Percentiles rank a stretch among this genome's conserved stretches.
These are phyloP conservation scores for Boletus tomentosulus DNA, from an alignment of 768 basidiomycete genomes.

Conservation along the genomic window DNA sequence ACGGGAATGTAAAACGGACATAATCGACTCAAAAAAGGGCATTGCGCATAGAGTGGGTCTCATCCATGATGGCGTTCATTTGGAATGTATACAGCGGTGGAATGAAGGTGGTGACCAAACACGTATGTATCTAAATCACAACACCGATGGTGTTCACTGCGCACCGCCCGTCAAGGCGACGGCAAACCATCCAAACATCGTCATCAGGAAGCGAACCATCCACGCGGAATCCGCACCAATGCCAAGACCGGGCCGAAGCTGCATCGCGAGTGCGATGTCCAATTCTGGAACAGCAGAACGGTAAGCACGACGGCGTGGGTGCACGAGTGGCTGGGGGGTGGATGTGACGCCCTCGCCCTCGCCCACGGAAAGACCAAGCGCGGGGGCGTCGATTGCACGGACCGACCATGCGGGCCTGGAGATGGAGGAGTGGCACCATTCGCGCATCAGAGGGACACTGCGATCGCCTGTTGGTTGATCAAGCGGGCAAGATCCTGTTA, in stretches of 20 bases:
- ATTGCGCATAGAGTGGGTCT: background rate
- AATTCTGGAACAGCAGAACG: conserved; percentile 43
- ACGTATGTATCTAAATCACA: background rate
- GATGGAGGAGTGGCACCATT: conserved; percentile 6
- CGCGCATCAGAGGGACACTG: conserved; percentile 12
- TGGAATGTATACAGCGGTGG: background rate
- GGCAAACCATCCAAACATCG: conserved; percentile 74
- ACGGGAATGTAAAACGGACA: background rate
- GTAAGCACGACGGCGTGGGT: conserved; percentile 27
- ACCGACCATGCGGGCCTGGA: conserved; percentile 30
- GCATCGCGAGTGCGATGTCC: conserved; percentile 75
- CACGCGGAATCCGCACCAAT: conserved; percentile 70
- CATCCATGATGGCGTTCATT: background rate
- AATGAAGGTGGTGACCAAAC: background rate
- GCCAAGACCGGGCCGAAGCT: conserved; percentile 68
- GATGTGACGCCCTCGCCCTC: conserved; percentile 1
- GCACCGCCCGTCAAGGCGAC: conserved; percentile 46
- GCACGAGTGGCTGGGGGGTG: conserved; percentile 11
- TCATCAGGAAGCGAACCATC: conserved; percentile 78
- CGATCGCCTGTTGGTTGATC: conserved; percentile 11
- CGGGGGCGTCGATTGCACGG: conserved; percentile 23
- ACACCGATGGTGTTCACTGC: conserved; percentile 9
- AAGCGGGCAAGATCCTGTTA: background rate
- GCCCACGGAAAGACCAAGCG: conserved; percentile 15
- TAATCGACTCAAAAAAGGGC: background rate